Base-by-base conservation (phyloP, 306 rosid species). In the Neltuma alba region DNA sequence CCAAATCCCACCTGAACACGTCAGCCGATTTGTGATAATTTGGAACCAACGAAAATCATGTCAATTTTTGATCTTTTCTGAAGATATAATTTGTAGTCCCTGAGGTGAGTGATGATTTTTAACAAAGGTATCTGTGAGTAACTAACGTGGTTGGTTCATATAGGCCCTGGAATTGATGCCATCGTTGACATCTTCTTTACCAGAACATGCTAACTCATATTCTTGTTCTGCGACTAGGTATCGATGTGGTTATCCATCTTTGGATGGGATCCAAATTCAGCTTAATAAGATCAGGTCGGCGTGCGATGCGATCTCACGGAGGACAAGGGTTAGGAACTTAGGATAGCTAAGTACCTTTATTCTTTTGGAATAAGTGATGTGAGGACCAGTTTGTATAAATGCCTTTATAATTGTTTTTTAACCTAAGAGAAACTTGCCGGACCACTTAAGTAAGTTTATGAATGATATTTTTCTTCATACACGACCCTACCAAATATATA, bases 1-100 rank as follows among this genome's bases (percentile, higher is more conserved):
- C 21, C 68, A 68, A 30, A 18, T 37, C 54, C 66, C 28, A 20
- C 20, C 42, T 27, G 55, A 54, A 57, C 81, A 58, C 77, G 31
- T n/a, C 30, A n/a, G n/a, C n/a, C 21, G 12, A 9, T 54, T 15
- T 9, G 11, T 21, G 30, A 21, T 3, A 21, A 8, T 20, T 54
- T 54, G 4, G 27, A 54, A 8, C 14, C 14, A 54, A 8, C 28
- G 21, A 7, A 21, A 2, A 54, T 9, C 30, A 21, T 21, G 3
- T 9, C 2, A 40, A n/a, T n/a, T 40, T 10, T 9, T 40, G 10
- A 9, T 40, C 13, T 40, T 10, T 40, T 40, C 44, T 40, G 0
- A 9, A 20, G 10, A 7, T 52, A 2, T 54, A 23, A 21, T 54
- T 54, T 54, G 30, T n/a, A n/a, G n/a, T 18, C 9, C 7, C 1